phyloP scores from a whole-genome alignment of 2,329 filamentous ascomycete species.

The Neofusicoccum laricinum region DNA sequence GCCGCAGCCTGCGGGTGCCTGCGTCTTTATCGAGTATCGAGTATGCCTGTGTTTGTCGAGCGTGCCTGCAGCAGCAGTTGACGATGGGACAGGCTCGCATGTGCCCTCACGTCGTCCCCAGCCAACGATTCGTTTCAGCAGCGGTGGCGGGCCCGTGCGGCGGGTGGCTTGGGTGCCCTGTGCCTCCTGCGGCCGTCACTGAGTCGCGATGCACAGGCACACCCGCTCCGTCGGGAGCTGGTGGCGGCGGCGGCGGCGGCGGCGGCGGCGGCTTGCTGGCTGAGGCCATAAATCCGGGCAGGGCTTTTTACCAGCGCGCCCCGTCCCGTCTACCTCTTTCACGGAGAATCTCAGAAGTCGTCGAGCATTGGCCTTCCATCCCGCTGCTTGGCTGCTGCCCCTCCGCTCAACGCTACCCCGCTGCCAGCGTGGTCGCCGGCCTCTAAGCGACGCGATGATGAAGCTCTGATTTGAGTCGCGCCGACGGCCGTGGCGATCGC shows the following conservation, averaged over 20 bases:
- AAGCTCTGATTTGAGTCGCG: background rate
- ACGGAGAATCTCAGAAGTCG: background rate
- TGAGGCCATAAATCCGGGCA: background rate
- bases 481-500: background rate
- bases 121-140: background rate
- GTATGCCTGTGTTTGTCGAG: no score
- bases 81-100: no score
- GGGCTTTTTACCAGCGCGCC: background rate
- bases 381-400: background rate
- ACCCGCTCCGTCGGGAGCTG: background rate
- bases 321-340: background rate
- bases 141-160: background rate
- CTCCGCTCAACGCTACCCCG: no score
- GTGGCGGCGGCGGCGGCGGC: no score
- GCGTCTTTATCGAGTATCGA: no score
- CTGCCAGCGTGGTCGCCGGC: no score
- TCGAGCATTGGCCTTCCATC: background rate
- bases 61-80: no score
- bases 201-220: background rate
- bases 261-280: no score
- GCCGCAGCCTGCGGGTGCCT: no score
- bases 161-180: background rate
- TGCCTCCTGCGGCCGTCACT: background rate
- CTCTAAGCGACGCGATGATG: background rate
- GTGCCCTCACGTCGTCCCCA: no score